phyloP scores from a whole-genome alignment of 2,329 filamentous ascomycete species.

The Alternaria alternata region DNA sequence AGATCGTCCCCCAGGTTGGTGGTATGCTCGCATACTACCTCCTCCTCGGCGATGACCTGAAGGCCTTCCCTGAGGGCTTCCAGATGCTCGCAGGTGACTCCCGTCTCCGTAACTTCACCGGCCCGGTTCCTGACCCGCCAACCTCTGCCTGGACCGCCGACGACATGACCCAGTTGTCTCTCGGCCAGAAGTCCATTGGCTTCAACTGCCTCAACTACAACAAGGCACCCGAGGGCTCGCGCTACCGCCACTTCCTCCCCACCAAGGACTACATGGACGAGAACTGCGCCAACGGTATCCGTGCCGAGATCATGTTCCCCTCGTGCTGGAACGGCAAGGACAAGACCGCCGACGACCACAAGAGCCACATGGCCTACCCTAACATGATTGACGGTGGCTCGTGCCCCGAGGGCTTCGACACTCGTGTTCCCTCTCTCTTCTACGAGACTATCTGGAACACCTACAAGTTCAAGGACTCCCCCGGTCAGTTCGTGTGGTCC shows the following conservation, averaged over 20 bases:
- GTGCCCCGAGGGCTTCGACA: conserved; percentile 63
- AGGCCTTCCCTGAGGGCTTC: conserved; percentile 75
- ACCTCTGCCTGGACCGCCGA: conserved; percentile 74
- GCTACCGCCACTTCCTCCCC: conserved; percentile 83
- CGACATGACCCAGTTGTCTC: conserved; percentile 72
- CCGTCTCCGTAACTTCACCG: conserved; percentile 61
- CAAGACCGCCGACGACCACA: conserved; percentile 66
- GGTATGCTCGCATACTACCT: conserved; percentile 75
- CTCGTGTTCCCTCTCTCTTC: conserved; percentile 66
- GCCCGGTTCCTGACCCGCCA: conserved; percentile 69
- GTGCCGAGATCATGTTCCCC: conserved; percentile 75
- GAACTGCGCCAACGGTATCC: conserved; percentile 82
- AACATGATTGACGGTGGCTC: conserved; percentile 60
- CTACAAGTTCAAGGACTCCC: conserved; percentile 58
- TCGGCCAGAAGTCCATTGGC: conserved; percentile 82
- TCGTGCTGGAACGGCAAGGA: conserved; percentile 75
- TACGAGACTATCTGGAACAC: conserved; percentile 67
- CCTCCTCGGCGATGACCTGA: conserved; percentile 72
- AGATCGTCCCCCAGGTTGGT: conserved; percentile 68
- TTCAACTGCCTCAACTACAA: conserved; percentile 96
- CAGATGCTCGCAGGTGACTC: conserved; percentile 75
- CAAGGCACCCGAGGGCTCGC: conserved; percentile 69
- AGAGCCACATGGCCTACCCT: conserved; percentile 72
- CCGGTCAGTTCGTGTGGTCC: conserved; percentile 70
- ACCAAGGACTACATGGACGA: conserved; percentile 80